Evolutionary conservation across 305 asterid genomes (phyloP).

Genomic region (Solanum aculeatissimum): DNA sequence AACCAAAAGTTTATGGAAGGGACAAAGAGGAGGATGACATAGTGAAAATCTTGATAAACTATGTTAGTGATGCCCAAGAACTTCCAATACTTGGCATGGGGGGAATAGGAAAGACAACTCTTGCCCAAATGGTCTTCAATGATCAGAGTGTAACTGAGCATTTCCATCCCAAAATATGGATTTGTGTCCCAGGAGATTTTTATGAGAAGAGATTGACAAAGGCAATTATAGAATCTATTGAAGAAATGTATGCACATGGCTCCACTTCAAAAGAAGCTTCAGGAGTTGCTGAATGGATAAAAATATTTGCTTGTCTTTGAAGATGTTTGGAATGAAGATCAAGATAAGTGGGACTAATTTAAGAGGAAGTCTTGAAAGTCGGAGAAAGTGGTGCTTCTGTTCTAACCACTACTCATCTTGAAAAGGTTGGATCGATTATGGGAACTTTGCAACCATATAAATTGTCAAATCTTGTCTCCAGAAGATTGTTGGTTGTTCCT

Average conservation of each 20-base stretch:
- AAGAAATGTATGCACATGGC: neutral
- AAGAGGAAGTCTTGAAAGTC: neutral
- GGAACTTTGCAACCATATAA: neutral
- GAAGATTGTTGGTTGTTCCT: neutral
- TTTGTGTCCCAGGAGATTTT: conserved; percentile 4
- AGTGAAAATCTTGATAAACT: too few species aligned
- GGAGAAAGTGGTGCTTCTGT: neutral
- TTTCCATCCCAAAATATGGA: conserved; percentile 10
- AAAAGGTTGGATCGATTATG: neutral
- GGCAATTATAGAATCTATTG: neutral
- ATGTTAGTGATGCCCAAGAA: neutral
- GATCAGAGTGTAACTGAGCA: conserved; percentile 2
- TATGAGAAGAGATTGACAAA: neutral
- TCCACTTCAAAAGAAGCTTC: conserved; percentile 8
- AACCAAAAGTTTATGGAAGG: too few species aligned
- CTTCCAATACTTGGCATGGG: conserved; percentile 12
- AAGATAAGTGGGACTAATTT: too few species aligned
- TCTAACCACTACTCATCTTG: neutral
- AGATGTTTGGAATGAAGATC: conserved; percentile 6
- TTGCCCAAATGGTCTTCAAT: conserved; percentile 15
- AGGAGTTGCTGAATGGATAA: neutral
- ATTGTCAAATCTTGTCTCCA: neutral
- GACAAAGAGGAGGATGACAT: too few species aligned
- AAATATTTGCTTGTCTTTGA: conserved; percentile 6
- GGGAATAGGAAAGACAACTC: conserved; percentile 11